Conservation (phyloP, 176 grass and related monocot species). For the Juncus effusus region DNA sequence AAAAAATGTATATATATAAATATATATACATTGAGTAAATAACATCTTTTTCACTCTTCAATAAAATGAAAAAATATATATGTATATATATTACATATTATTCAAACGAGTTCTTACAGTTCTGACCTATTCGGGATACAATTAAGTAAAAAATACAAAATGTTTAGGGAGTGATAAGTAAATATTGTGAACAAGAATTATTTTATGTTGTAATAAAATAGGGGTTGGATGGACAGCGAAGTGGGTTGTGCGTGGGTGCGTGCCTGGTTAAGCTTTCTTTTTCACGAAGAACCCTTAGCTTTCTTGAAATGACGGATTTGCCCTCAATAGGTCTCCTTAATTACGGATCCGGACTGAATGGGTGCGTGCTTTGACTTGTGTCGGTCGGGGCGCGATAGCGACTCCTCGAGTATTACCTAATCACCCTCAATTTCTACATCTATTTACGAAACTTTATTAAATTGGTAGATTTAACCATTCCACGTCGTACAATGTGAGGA, state of each 20-base stretch:
- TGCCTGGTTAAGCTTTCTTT: conserved; percentile 13
- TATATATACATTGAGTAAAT: too few species aligned
- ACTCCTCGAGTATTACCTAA: neutral
- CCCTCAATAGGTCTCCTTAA: conserved; percentile 1
- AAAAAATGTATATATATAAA: too few species aligned
- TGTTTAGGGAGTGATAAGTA: neutral
- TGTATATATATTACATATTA: too few species aligned
- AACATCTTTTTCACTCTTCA: too few species aligned
- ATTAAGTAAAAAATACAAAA: neutral
- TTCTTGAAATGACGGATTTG: conserved; percentile 9
- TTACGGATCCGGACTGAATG: conserved; percentile 15
- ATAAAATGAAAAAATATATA: too few species aligned
- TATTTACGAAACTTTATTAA: neutral
- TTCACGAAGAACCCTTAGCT: conserved; percentile 3
- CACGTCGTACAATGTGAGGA: too few species aligned
- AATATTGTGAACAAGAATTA: neutral
- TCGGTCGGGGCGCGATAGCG: conserved; percentile 21
- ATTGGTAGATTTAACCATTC: too few species aligned
- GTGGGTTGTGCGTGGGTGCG: conserved; percentile 22
- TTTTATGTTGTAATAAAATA: neutral
- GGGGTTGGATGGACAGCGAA: conserved; percentile 13
- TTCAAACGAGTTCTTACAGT: too few species aligned
- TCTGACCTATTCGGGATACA: neutral
- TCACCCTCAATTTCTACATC: neutral
- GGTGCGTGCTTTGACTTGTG: conserved; percentile 28